Conservation (phyloP, 192 early-diverging fungal species). For the Coemansia sp. region DNA sequence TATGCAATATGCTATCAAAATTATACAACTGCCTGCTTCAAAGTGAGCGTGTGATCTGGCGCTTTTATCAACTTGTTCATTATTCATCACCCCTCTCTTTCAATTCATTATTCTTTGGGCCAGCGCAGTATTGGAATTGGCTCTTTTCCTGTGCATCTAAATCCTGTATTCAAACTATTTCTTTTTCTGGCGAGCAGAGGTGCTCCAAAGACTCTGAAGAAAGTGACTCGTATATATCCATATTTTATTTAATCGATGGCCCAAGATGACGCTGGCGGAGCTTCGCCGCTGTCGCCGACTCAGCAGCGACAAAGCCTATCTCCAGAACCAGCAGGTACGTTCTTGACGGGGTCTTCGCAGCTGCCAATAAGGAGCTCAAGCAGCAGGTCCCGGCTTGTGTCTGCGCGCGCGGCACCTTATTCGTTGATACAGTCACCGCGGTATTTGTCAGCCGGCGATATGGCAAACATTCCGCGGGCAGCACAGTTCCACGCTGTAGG, state of each 20-base stretch:
- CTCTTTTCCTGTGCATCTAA: neutral
- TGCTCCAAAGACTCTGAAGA: neutral
- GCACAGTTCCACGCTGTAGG: conserved; percentile 51
- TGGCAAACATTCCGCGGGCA: conserved; percentile 43
- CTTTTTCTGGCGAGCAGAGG: neutral
- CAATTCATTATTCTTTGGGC: neutral
- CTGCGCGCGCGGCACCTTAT: conserved; percentile 30
- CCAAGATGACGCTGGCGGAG: neutral
- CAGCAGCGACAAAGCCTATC: conserved; percentile 6
- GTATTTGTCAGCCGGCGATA: conserved; percentile 19
- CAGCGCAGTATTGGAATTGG: neutral
- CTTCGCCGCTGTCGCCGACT: neutral
- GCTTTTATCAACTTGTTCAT: neutral
- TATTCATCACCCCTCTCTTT: neutral
- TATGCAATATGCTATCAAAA: neutral
- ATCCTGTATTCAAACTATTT: conserved; percentile 2
- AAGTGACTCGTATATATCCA: neutral
- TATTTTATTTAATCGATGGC: conserved; percentile 2
- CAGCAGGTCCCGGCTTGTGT: conserved; percentile 12
- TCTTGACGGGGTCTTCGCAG: conserved; percentile 30
- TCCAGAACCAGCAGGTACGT: conserved; percentile 3
- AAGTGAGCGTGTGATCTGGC: neutral
- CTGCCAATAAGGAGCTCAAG: conserved; percentile 19
- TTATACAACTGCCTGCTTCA: neutral
- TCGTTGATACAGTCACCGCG: conserved; percentile 8